Percentiles rank a stretch among this genome's conserved stretches.
These are phyloP conservation scores for Huntiella abstrusa DNA, from an alignment of 2,329 filamentous ascomycete genomes.

Conservation along the genomic window DNA sequence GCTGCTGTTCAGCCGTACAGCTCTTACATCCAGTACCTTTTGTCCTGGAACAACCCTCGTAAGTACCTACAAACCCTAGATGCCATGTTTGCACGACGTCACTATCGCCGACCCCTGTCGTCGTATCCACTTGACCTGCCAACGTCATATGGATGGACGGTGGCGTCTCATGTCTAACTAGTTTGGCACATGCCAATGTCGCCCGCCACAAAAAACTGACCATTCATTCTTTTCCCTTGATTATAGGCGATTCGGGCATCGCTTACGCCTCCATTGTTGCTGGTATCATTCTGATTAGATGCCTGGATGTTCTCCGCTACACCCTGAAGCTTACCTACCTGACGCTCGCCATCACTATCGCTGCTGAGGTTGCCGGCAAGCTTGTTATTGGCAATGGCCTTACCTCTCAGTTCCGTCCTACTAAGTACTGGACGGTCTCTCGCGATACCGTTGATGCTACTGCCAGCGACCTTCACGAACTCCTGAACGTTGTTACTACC, in stretches of 20 bases:
- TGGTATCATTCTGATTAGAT: conserved; percentile 43
- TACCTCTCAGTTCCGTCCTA: conserved; percentile 45
- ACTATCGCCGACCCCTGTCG: too few species aligned
- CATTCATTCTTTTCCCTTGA: neutral
- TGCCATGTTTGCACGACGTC: too few species aligned
- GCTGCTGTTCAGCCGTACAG: conserved; percentile 43
- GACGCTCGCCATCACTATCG: conserved; percentile 38
- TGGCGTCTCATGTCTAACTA: neutral
- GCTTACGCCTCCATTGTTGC: conserved; percentile 39
- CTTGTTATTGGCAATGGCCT: conserved; percentile 40
- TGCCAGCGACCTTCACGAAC: conserved; percentile 46
- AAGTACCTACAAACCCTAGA: conserved; percentile 17
- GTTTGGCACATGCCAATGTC: neutral
- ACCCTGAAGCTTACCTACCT: conserved; percentile 47
- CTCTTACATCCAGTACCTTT: conserved; percentile 49
- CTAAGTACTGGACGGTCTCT: conserved; percentile 47
- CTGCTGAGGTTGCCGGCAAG: conserved; percentile 43
- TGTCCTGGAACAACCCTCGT: conserved; percentile 53
- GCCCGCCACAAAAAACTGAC: neutral
- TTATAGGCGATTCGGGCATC: conserved; percentile 41
- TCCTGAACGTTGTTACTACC: conserved; percentile 54
- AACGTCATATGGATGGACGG: too few species aligned
- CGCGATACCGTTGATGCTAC: conserved; percentile 40
- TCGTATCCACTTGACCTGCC: too few species aligned
- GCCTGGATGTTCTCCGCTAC: conserved; percentile 47